These are phyloP conservation scores for Suillus clintonianus DNA, from an alignment of 768 basidiomycete species.

Conservation along the genomic window DNA sequence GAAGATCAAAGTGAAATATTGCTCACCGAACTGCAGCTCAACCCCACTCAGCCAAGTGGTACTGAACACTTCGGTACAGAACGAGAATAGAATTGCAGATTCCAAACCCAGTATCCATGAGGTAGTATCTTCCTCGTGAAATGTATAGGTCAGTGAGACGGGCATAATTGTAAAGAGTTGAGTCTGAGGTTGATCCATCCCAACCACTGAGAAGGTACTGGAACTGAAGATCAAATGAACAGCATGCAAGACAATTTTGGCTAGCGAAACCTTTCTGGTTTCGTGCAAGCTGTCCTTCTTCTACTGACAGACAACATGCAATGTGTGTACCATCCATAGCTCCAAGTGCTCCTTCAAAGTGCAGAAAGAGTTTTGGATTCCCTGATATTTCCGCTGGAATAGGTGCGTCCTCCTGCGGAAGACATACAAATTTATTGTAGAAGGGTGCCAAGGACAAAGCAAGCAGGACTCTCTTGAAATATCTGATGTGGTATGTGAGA, in stretches of 20 bases:
- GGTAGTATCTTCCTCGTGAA: slow-evolving; percentile 15
- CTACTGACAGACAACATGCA: slow-evolving; percentile 16
- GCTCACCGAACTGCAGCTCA: background rate
- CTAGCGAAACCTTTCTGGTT: slow-evolving; percentile 25
- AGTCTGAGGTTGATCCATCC: slow-evolving; percentile 15
- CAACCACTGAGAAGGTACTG: slow-evolving; percentile 18
- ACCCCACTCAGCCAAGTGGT: slow-evolving; percentile 22
- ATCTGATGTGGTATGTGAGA: slow-evolving; percentile 9
- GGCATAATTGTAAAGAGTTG: slow-evolving; percentile 11
- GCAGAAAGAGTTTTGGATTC: slow-evolving; percentile 36
- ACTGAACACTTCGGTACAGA: slow-evolving; percentile 11
- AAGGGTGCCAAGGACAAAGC: background rate
- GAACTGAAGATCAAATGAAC: slow-evolving; percentile 17
- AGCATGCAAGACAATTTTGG: slow-evolving; percentile 26
- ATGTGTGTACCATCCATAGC: slow-evolving; percentile 39
- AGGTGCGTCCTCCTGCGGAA: background rate
- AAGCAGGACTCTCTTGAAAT: slow-evolving; percentile 11
- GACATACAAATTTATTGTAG: background rate
- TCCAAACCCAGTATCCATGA: slow-evolving; percentile 18
- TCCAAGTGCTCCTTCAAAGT: slow-evolving; percentile 30
- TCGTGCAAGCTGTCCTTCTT: slow-evolving; percentile 10
- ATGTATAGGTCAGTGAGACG: slow-evolving; percentile 12
- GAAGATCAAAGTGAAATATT: background rate
- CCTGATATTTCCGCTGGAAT: slow-evolving; percentile 25
- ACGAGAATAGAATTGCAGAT: background rate